Evolutionary conservation across 140 eudicot species (phyloP), one percentile per base, ranked within the genome.

Genomic region (Senecio squalidus): DNA sequence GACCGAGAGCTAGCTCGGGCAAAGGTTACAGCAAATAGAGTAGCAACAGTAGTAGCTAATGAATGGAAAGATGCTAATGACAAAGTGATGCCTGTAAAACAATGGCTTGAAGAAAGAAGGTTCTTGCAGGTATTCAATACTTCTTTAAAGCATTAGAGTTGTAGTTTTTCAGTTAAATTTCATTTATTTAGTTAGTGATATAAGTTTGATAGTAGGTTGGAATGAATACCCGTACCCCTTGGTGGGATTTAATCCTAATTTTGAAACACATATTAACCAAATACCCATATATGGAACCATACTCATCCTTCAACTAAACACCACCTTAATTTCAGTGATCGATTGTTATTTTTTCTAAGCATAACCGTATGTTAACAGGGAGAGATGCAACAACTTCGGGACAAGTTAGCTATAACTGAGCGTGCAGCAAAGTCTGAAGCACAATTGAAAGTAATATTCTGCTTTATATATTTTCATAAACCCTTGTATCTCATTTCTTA

Each of bases 1-100:
- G 97, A 90, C 58, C 63, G 97, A 47, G 97, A 90, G 84, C 80
- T 90, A 45, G 97, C 97, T 14, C 95, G 97, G 47, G 97, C 97
- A 28, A 90, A 83, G 58, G 97, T 90, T 55, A 86, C 94, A 26
- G 97, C 97, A 60, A 90, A 90, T 62, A 80, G 97, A 73, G 97
- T 90, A 63, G 97, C 97, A 28, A 79, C 89, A 22, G 97, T 85
- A 34, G 95, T 85, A 48, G 95, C 95, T 39, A 89, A 89, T 78
- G 97, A 89, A 41, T 89, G 95, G 95, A 89, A 89, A 78, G 97
- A 89, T 78, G 72, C 94, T 48, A 89, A 85, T 72, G 97, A 89
- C 75, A 89, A 89, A 62, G 97, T 89, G 58, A 85, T 89, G 97
- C 97, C 97, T 9, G 97, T 89, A 36, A 89, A 85, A 55, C 97